Evolutionary conservation across 306 rosid genomes (phyloP).

Genomic region (Calophaca sinica): DNA sequence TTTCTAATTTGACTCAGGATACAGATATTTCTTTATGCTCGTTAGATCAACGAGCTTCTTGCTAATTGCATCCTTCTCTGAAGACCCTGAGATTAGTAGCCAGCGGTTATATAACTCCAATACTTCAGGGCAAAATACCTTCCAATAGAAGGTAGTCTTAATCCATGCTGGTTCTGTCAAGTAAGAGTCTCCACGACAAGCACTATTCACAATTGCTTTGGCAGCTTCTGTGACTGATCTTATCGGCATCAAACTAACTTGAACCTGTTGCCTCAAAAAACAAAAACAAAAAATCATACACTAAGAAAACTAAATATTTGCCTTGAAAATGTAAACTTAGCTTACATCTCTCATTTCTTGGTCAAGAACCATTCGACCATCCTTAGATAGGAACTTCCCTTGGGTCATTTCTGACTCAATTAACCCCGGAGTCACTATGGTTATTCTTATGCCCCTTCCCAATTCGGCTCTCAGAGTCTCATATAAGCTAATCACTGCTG

Average conservation of each 20-base stretch:
- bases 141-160: conserved; percentile 53
- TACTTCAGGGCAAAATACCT: conserved; percentile 56
- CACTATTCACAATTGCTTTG: conserved; percentile 60
- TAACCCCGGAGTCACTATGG: conserved; percentile 68
- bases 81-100: conserved; percentile 44
- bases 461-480: conserved; percentile 67
- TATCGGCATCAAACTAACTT: conserved; percentile 54
- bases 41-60: conserved; percentile 60
- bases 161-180: conserved; percentile 66
- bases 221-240: conserved; percentile 53
- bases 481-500: conserved; percentile 65
- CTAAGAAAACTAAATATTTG: not conserved
- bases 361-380: conserved; percentile 57
- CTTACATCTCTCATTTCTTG: conserved; percentile 67
- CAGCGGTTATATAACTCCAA: conserved; percentile 49
- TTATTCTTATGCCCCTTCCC: conserved; percentile 69
- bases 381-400: conserved; percentile 63
- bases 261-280: conserved; percentile 43
- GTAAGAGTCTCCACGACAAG: conserved; percentile 59
- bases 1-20: conserved; percentile 51
- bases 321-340: not conserved
- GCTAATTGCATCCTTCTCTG: conserved; percentile 54
- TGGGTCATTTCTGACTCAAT: conserved; percentile 69
- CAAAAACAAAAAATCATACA: not conserved
- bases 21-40: conserved; percentile 49